phyloP scores from a whole-genome alignment of 2,329 filamentous ascomycete genomes.

The Orbilia brochopaga region DNA sequence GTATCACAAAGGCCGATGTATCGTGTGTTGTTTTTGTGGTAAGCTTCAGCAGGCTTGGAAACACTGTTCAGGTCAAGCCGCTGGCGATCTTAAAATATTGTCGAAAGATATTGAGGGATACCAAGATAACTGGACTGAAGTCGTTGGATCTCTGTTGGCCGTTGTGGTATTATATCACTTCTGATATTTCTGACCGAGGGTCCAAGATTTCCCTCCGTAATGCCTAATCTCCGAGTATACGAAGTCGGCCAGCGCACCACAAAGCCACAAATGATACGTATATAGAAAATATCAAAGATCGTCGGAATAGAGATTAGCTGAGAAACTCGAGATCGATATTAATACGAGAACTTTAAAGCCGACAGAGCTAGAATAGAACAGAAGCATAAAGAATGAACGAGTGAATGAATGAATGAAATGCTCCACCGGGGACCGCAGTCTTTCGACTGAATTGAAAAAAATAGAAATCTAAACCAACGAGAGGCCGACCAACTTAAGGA shows the following conservation, averaged over 20 bases:
- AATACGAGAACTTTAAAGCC: no score
- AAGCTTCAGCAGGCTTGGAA: slow-evolving; percentile 14
- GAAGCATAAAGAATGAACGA: background rate
- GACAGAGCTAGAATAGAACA: no score
- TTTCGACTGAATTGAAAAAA: slow-evolving; percentile 16
- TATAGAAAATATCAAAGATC: no score
- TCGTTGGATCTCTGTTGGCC: background rate
- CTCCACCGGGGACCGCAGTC: background rate
- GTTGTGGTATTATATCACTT: no score
- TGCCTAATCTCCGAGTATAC: no score
- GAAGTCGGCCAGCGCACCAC: no score
- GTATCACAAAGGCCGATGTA: slow-evolving; percentile 6
- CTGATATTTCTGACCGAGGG: no score
- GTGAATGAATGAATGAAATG: background rate
- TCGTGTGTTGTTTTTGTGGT: slow-evolving; percentile 45
- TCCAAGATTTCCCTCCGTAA: no score
- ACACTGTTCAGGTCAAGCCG: background rate
- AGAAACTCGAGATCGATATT: no score
- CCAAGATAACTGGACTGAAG: background rate
- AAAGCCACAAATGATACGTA: no score
- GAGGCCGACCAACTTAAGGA: no score
- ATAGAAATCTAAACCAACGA: slow-evolving; percentile 34
- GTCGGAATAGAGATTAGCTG: no score
- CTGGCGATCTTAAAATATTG: background rate
- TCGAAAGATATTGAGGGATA: background rate